Conservation (phyloP, 2,329 filamentous ascomycete species). For the Aspergillus chevalieri region DNA sequence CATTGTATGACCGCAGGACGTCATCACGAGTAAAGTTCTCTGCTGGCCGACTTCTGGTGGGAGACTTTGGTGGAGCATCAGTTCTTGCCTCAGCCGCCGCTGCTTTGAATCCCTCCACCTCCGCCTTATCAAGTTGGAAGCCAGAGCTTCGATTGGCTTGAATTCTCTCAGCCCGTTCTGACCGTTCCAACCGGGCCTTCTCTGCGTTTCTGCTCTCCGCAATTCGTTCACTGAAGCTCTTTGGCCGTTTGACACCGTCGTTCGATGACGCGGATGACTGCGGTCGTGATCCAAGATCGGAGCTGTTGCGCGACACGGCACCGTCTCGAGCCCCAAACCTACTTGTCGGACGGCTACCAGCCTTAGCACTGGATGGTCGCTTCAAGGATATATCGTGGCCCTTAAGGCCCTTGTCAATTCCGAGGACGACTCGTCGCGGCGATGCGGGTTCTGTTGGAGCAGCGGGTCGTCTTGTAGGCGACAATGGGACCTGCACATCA, state of each 20-base stretch:
- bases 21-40: conserved; percentile 60
- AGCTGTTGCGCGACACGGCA: conserved; percentile 17
- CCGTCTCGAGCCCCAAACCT: conserved; percentile 23
- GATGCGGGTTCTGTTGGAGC: conserved; percentile 56
- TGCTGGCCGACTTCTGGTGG: conserved; percentile 41
- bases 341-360: conserved; percentile 25
- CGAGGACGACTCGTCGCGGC: conserved; percentile 71
- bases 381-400: conserved; percentile 80
- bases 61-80: conserved; percentile 36
- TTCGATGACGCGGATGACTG: conserved; percentile 20
- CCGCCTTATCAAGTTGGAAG: conserved; percentile 38
- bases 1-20: conserved; percentile 38
- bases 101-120: conserved; percentile 38
- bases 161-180: conserved; percentile 30
- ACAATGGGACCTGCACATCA: conserved; percentile 68
- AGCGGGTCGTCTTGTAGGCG: conserved; percentile 53
- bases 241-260: conserved; percentile 30
- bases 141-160: conserved; percentile 37
- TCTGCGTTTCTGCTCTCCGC: conserved; percentile 56
- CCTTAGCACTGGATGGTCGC: conserved; percentile 46
- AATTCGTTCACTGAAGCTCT: conserved; percentile 79
- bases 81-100: conserved; percentile 29
- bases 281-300: conserved; percentile 16
- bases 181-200: conserved; percentile 32
- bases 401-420: conserved; percentile 81